phyloP scores from a whole-genome alignment of 768 basidiomycete genomes.

The Suillus subaureus region DNA sequence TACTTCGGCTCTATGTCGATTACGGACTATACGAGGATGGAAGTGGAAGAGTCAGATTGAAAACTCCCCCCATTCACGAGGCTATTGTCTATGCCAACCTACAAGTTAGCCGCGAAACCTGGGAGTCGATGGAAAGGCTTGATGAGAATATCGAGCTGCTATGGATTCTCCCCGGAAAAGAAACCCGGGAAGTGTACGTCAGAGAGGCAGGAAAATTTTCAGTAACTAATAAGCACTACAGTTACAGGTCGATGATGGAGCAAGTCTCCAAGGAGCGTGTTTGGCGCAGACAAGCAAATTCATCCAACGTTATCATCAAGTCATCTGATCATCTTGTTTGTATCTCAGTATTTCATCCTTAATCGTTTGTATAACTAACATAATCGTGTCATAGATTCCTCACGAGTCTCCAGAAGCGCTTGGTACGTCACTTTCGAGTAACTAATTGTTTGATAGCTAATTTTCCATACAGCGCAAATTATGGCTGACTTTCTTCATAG shows the following conservation, averaged over 20 bases:
- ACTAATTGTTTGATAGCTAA: too few species aligned
- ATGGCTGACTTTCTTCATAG: not conserved
- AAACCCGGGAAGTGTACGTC: constrained; percentile 9
- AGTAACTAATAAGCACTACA: not conserved
- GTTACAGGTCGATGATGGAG: constrained; percentile 15
- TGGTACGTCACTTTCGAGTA: constrained; percentile 19
- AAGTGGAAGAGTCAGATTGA: constrained; percentile 52
- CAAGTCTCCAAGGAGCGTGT: constrained; percentile 19
- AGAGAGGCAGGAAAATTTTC: not conserved
- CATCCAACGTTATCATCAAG: constrained; percentile 30
- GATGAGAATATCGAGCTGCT: constrained; percentile 27
- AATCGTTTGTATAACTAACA: not conserved
- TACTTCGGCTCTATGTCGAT: constrained; percentile 67
- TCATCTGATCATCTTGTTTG: constrained; percentile 30
- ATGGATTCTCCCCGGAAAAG: constrained; percentile 29
- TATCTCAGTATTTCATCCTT: not conserved
- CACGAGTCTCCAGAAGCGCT: constrained; percentile 32
- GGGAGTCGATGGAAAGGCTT: constrained; percentile 16
- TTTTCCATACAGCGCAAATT: too few species aligned
- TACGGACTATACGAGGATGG: constrained; percentile 46
- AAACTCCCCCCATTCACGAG: constrained; percentile 69
- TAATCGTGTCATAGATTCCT: constrained; percentile 20
- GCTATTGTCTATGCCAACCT: constrained; percentile 60
- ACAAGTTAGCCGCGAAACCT: constrained; percentile 22
- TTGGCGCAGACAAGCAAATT: constrained; percentile 30